Evolutionary conservation across 2,329 filamentous ascomycete genomes (phyloP).

Genomic region (Ceratocystis ficicola): DNA sequence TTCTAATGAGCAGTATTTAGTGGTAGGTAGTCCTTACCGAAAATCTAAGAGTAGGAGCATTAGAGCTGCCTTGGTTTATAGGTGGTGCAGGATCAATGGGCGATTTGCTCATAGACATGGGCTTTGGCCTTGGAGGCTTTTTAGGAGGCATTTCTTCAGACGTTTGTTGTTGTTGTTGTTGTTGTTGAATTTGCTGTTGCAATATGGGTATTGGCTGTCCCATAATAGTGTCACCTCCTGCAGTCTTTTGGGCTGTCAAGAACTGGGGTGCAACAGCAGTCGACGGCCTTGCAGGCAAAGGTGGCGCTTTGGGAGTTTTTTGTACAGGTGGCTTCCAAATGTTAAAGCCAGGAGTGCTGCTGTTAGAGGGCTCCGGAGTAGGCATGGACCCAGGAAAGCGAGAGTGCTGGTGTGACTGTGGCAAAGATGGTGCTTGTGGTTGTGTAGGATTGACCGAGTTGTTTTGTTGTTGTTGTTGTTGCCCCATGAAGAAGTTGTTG

Average conservation of each 20-base stretch:
- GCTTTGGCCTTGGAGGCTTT: conserved; percentile 15
- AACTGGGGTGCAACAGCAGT: conserved; percentile 24
- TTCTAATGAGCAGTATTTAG: not conserved
- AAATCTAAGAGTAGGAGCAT: not conserved
- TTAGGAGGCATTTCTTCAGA: conserved; percentile 9
- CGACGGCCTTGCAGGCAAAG: conserved; percentile 23
- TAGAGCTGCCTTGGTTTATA: not conserved
- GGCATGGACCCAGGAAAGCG: conserved; percentile 4
- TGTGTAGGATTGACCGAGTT: not conserved
- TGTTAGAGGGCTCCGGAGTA: not conserved
- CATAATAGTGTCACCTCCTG: conserved; percentile 12
- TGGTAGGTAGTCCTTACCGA: not conserved
- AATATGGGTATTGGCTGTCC: conserved; percentile 24
- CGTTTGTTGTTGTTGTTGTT: not conserved
- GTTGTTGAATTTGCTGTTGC: conserved; percentile 9
- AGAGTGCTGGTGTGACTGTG: conserved; percentile 10
- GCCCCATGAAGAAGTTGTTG: conserved; percentile 18
- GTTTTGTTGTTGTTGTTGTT: conserved; percentile 18
- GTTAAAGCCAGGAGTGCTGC: conserved; percentile 26
- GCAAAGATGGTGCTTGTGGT: conserved; percentile 10
- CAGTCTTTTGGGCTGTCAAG: conserved; percentile 21
- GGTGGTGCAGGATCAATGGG: not conserved
- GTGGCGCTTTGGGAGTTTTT: conserved; percentile 31
- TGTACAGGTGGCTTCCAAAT: conserved; percentile 31
- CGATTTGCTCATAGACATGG: not conserved